Evolutionary conservation across 805 yeast genomes (phyloP).

Genomic region (Cyberlindnera japonica): DNA sequence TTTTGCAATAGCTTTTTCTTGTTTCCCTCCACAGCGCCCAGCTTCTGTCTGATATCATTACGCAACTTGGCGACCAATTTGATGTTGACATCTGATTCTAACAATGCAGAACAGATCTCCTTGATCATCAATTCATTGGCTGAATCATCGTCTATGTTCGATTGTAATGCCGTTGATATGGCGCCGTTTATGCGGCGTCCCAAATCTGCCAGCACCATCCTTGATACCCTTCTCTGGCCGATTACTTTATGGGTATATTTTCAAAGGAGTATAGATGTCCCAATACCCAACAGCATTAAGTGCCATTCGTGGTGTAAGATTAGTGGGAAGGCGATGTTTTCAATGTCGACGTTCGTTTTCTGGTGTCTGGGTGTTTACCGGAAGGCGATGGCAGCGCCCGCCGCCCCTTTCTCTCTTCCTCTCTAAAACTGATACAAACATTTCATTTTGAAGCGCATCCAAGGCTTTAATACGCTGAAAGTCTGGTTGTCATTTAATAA

Average conservation of each 20-base stretch:
- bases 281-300: no score
- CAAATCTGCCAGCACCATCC: slow-evolving; percentile 75
- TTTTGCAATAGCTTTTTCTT: slow-evolving; percentile 82
- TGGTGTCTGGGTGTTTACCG: background rate
- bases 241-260: background rate
- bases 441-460: no score
- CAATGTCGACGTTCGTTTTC: background rate
- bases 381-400: background rate
- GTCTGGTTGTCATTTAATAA: background rate
- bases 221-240: background rate
- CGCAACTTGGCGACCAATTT: slow-evolving; percentile 74
- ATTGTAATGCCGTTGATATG: slow-evolving; percentile 56
- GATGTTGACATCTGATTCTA: slow-evolving; percentile 93
- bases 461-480: no score
- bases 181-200: slow-evolving; percentile 77
- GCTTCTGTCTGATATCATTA: slow-evolving; percentile 58
- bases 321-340: background rate
- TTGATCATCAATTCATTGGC: slow-evolving; percentile 74
- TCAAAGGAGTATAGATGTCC: background rate
- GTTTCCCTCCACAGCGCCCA: slow-evolving; percentile 56
- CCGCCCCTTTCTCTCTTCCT: no score
- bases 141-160: slow-evolving; percentile 53
- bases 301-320: no score
- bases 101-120: slow-evolving; percentile 82
- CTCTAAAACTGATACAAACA: no score